Conservation (phyloP, 805 yeast genomes). For the Ogataea pini region DNA sequence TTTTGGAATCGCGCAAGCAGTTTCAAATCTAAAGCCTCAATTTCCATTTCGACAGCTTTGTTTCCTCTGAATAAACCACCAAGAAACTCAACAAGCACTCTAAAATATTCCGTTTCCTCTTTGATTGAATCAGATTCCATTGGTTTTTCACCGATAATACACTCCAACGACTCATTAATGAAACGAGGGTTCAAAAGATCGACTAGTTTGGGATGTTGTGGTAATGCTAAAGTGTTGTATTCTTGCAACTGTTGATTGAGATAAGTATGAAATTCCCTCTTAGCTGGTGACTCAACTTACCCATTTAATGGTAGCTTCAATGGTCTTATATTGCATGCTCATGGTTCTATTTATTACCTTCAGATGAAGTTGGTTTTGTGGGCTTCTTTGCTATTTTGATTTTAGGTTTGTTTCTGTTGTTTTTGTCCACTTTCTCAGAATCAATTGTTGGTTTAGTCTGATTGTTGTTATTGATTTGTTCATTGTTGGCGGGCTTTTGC, state of each 20-base stretch:
- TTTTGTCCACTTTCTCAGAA: neutral
- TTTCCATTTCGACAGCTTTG: constrained; percentile 18
- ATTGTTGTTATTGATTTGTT: neutral
- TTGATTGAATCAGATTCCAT: constrained; percentile 7
- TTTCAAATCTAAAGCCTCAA: constrained; percentile 13
- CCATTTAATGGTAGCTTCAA: constrained; percentile 28
- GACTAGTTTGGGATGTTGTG: constrained; percentile 11
- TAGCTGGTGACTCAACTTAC: constrained; percentile 8
- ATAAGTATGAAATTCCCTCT: neutral
- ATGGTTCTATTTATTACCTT: neutral
- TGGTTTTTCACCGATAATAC: constrained; percentile 24
- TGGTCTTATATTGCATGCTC: constrained; percentile 19
- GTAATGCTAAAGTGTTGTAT: constrained; percentile 20
- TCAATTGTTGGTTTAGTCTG: neutral
- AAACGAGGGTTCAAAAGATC: constrained; percentile 20
- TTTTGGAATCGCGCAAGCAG: constrained; percentile 13
- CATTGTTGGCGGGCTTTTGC: neutral
- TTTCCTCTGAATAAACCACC: constrained; percentile 15
- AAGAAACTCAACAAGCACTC: constrained; percentile 13
- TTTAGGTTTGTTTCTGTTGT: constrained; percentile 1
- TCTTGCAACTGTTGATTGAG: constrained; percentile 20
- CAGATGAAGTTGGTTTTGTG: neutral
- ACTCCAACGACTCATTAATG: constrained; percentile 19
- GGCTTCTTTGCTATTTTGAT: neutral
- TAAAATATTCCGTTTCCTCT: constrained; percentile 13